Percentiles rank a stretch among this genome's conserved stretches.
Conservation (phyloP, 495 filamentous ascomycete species). For the Podospora pseudocomata region DNA sequence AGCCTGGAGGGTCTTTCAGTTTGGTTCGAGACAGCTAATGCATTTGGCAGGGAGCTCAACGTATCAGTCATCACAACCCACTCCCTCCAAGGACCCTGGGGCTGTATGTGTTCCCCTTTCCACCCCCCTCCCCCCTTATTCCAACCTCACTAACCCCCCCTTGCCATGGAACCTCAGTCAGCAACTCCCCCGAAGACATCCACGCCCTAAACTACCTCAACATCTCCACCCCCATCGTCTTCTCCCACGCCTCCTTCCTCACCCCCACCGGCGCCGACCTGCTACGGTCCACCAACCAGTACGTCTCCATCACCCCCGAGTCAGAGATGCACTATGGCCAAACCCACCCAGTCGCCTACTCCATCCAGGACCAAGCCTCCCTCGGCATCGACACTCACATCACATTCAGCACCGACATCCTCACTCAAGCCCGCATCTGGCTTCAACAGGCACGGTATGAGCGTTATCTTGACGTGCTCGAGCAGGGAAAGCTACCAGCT, state of each 20-base stretch:
- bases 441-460: constrained; percentile 36
- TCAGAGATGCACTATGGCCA: constrained; percentile 40
- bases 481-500: constrained; percentile 32
- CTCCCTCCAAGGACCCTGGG: constrained; percentile 22
- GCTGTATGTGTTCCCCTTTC: too few relatives aligned
- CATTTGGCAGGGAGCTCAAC: constrained; percentile 20
- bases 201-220: constrained; percentile 30
- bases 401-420: constrained; percentile 19
- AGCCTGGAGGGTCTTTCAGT: too few relatives aligned
- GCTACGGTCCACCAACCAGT: constrained; percentile 34
- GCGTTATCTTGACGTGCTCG: constrained; percentile 32
- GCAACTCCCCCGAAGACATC: constrained; percentile 31
- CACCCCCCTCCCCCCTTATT: too few relatives aligned
- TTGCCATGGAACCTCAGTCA: neutral
- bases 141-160: too few relatives aligned
- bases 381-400: constrained; percentile 48
- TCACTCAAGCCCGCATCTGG: constrained; percentile 42
- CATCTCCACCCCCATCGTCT: constrained; percentile 34
- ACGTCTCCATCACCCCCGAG: constrained; percentile 42
- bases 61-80: constrained; percentile 36
- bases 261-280: constrained; percentile 24
- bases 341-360: constrained; percentile 28
- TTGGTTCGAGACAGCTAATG: too few relatives aligned
- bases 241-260: constrained; percentile 36
- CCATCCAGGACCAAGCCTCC: constrained; percentile 37